phyloP scores from a whole-genome alignment of 768 basidiomycete genomes.

The Punctularia strigosozonata region DNA sequence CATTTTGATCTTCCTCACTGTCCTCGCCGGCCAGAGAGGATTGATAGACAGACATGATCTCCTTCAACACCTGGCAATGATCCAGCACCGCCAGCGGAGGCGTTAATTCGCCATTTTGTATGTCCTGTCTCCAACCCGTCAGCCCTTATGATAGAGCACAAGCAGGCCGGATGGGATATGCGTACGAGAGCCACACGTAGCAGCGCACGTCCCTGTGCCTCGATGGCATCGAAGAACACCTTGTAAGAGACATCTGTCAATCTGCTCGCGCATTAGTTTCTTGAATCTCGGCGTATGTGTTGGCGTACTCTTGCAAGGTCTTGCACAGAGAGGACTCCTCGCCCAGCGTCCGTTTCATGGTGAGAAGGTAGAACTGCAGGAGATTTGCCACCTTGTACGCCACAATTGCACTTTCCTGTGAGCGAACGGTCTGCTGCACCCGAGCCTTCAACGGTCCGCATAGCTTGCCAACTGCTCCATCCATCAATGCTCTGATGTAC shows the following conservation, averaged over 20 bases:
- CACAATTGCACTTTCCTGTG: conserved; percentile 87
- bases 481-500: conserved; percentile 72
- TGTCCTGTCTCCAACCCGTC: too few species aligned
- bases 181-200: conserved; percentile 42
- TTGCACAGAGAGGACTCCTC: conserved; percentile 65
- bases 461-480: conserved; percentile 70
- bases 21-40: conserved; percentile 33
- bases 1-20: conserved; percentile 12
- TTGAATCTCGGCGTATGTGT: background rate
- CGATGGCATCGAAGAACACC: conserved; percentile 82
- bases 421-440: conserved; percentile 86
- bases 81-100: conserved; percentile 77
- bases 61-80: conserved; percentile 71
- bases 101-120: conserved; percentile 55
- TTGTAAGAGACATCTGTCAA: conserved; percentile 73
- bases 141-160: too few species aligned
- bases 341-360: conserved; percentile 89
- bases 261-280: conserved; percentile 25
- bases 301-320: conserved; percentile 66
- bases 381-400: conserved; percentile 90
- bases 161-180: background rate
- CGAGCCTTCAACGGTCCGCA: conserved; percentile 88
- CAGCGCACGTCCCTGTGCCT: conserved; percentile 66
- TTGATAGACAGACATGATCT: conserved; percentile 83
- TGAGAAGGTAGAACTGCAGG: conserved; percentile 88